phyloP scores from a whole-genome alignment of 768 basidiomycete species.

The Lepiota subincarnata region DNA sequence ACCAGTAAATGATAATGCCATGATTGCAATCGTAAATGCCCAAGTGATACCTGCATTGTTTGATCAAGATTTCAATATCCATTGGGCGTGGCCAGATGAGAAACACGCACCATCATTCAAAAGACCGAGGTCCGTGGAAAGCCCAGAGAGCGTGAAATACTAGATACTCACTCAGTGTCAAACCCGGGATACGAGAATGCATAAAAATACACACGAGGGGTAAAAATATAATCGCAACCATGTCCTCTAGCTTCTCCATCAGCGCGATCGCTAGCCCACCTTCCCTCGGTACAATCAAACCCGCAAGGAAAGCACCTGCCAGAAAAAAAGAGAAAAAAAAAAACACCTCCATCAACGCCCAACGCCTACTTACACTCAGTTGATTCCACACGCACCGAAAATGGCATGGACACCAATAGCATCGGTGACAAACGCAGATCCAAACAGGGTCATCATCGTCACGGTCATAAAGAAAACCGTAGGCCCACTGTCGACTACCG shows the following conservation, averaged over 20 bases:
- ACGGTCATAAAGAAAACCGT: slow-evolving; percentile 87
- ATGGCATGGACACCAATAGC: slow-evolving; percentile 90
- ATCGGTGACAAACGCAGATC: slow-evolving; percentile 89
- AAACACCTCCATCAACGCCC: neutral
- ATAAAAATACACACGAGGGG: slow-evolving; percentile 55
- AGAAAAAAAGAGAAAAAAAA: neutral
- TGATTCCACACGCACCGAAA: slow-evolving; percentile 50
- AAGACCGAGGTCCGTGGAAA: slow-evolving; percentile 84
- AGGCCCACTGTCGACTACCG: slow-evolving; percentile 68
- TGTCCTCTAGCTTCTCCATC: slow-evolving; percentile 96
- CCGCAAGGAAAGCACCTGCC: slow-evolving; percentile 76
- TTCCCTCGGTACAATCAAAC: slow-evolving; percentile 80
- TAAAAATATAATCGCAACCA: slow-evolving; percentile 85
- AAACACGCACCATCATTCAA: slow-evolving; percentile 61
- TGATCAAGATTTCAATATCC: neutral
- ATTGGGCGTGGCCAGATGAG: neutral
- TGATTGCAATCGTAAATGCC: slow-evolving; percentile 84
- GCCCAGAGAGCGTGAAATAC: slow-evolving; percentile 92
- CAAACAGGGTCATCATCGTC: slow-evolving; percentile 77
- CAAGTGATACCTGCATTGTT: slow-evolving; percentile 64
- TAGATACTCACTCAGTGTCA: slow-evolving; percentile 20
- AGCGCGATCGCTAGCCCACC: slow-evolving; percentile 81
- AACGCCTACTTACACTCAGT: neutral
- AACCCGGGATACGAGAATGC: neutral
- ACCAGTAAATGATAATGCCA: slow-evolving; percentile 70